Conservation (phyloP, 495 filamentous ascomycete species). For the Neurospora tetraspora region DNA sequence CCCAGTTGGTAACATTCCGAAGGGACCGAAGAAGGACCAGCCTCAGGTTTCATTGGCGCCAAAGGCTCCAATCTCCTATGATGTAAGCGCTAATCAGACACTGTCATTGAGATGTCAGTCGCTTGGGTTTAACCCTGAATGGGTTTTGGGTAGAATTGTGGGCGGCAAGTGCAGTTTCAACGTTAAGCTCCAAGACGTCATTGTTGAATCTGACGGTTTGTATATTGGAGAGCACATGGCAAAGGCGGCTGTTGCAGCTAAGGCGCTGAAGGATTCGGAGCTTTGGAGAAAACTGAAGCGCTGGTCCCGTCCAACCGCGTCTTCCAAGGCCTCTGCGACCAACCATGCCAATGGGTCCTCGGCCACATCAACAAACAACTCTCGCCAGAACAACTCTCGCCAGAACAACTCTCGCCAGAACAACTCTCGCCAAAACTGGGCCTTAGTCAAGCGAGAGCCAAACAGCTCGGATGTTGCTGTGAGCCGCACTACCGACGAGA, state of each 20-base stretch:
- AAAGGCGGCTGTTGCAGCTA: slow-evolving; percentile 1
- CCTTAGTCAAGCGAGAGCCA: not conserved
- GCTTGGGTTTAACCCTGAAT: slow-evolving; percentile 23
- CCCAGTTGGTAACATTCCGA: not conserved
- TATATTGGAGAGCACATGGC: not conserved
- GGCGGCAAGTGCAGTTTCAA: slow-evolving; percentile 1
- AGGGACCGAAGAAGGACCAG: not conserved
- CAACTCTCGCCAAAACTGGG: not conserved
- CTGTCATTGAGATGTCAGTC: slow-evolving; percentile 19
- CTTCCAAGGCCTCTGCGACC: too few relatives aligned
- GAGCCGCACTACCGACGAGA: not conserved
- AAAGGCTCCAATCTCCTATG: not conserved
- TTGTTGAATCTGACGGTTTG: not conserved
- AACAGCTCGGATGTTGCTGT: not conserved
- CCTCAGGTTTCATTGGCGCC: not conserved
- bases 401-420: not conserved
- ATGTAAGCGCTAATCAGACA: not conserved
- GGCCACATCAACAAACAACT: not conserved
- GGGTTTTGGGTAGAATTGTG: not conserved
- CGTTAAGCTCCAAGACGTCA: not conserved
- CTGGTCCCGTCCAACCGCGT: not conserved
- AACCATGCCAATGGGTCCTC: not conserved
- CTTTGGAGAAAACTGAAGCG: not conserved
- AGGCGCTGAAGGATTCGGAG: slow-evolving; percentile 5
- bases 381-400: not conserved